These are phyloP conservation scores for Xylaria venustula DNA, from an alignment of 495 filamentous ascomycete species.

Conservation along the genomic window DNA sequence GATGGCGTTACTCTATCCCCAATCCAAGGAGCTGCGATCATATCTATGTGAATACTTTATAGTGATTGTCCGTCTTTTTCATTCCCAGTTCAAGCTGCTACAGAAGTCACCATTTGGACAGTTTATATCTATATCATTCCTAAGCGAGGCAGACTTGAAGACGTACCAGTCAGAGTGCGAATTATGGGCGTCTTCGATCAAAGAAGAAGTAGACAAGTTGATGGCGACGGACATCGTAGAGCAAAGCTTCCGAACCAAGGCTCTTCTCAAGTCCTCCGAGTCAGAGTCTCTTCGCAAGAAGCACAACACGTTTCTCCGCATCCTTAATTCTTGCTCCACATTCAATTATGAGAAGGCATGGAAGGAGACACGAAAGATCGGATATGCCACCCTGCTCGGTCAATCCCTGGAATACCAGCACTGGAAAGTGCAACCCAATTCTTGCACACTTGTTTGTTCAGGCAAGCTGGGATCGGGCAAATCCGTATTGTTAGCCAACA, in stretches of 20 bases:
- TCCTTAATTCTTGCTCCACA: conserved; percentile 39
- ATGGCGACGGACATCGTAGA: too few species aligned
- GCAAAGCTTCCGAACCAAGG: too few species aligned
- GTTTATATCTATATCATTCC: conserved; percentile 10
- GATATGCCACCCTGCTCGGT: conserved; percentile 34
- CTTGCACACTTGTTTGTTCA: conserved; percentile 31
- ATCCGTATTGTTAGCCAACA: conserved; percentile 42
- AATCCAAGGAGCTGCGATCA: conserved; percentile 37
- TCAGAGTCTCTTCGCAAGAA: conserved; percentile 21
- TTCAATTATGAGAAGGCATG: conserved; percentile 42
- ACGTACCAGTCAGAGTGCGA: too few species aligned
- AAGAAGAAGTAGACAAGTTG: too few species aligned
- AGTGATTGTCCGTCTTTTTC: conserved; percentile 41
- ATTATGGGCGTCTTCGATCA: too few species aligned
- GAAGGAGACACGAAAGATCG: conserved; percentile 43
- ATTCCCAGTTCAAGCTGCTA: conserved; percentile 33
- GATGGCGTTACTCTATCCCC: conserved; percentile 42
- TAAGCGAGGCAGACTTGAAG: neutral
- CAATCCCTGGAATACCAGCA: conserved; percentile 27
- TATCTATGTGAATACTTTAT: conserved; percentile 44
- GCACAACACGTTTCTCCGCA: conserved; percentile 25
- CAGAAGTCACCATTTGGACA: conserved; percentile 37
- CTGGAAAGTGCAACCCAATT: conserved; percentile 32
- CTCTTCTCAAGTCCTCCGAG: too few species aligned
- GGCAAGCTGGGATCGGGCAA: conserved; percentile 46